Evolutionary conservation across 768 basidiomycete species (phyloP).

Genomic region (Mycena leptocephala): DNA sequence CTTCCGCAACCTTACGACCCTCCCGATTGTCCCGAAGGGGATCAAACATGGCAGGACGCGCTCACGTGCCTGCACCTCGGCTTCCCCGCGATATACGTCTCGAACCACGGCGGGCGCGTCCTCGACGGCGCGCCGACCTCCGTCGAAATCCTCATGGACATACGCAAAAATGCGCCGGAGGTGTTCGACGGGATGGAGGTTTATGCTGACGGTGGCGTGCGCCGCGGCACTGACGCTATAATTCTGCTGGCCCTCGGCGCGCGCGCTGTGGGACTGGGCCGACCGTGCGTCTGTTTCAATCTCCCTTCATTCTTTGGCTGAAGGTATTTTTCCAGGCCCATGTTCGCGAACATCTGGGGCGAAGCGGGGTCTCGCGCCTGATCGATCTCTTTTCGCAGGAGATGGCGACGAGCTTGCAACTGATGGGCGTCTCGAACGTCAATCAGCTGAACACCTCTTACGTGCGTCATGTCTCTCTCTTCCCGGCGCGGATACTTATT

Average conservation of each 20-base stretch:
- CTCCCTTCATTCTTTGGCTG: not conserved
- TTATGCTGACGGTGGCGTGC: slow-evolving; percentile 63
- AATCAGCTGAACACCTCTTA: slow-evolving; percentile 38
- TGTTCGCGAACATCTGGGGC: slow-evolving; percentile 58
- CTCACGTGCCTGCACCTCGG: slow-evolving; percentile 53
- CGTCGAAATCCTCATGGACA: slow-evolving; percentile 57
- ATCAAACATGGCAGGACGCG: slow-evolving; percentile 51
- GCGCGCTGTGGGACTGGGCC: slow-evolving; percentile 57
- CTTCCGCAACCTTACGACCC: slow-evolving; percentile 45
- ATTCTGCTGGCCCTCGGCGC: slow-evolving; percentile 61
- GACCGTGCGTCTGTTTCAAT: slow-evolving; percentile 18
- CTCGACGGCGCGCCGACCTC: slow-evolving; percentile 57
- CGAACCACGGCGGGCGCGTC: slow-evolving; percentile 57
- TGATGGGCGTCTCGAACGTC: slow-evolving; percentile 43
- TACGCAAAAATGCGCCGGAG: slow-evolving; percentile 55
- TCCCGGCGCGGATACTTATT: not conserved
- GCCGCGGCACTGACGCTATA: slow-evolving; percentile 62
- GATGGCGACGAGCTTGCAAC: slow-evolving; percentile 40
- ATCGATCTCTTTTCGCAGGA: slow-evolving; percentile 39
- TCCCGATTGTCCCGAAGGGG: slow-evolving; percentile 48
- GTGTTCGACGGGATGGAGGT: slow-evolving; percentile 59
- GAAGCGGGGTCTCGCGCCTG: slow-evolving; percentile 48
- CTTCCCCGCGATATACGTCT: slow-evolving; percentile 56
- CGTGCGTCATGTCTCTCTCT: slow-evolving; percentile 21
- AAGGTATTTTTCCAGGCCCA: slow-evolving; percentile 33